Percentiles rank a stretch among this genome's conserved stretches.
phyloP scores from a whole-genome alignment of 2,329 filamentous ascomycete species.

The Pseudogymnoascus sp. region DNA sequence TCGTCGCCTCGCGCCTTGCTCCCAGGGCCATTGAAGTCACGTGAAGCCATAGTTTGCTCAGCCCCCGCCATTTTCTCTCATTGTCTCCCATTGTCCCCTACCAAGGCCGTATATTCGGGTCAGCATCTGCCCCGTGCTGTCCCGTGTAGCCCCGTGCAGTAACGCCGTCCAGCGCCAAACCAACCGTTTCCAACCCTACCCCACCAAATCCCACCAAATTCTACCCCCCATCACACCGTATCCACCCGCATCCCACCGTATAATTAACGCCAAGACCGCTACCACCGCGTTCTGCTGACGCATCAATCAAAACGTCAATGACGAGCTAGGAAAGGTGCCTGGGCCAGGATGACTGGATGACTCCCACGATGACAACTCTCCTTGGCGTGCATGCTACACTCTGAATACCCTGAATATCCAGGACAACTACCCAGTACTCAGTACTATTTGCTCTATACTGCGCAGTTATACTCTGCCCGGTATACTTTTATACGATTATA shows the following conservation, averaged over 20 bases:
- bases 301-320: not conserved
- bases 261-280: not conserved
- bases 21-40: not conserved
- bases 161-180: not conserved
- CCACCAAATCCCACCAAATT: not conserved
- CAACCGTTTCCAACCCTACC: not conserved
- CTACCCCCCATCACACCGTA: not conserved
- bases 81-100: not conserved
- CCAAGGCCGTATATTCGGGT: not conserved
- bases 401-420: not conserved
- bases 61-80: not conserved
- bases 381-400: not conserved
- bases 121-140: not conserved
- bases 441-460: not conserved
- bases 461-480: too few species aligned
- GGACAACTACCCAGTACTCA: not conserved
- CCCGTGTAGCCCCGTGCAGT: too few species aligned
- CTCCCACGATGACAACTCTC: not conserved
- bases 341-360: not conserved
- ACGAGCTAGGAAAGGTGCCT: not conserved
- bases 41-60: not conserved
- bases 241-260: slow-evolving; percentile 2
- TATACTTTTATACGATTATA: too few species aligned
- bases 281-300: not conserved
- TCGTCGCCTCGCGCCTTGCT: not conserved